Conservation (phyloP, 257 asterid species). For the Rhazya stricta region DNA sequence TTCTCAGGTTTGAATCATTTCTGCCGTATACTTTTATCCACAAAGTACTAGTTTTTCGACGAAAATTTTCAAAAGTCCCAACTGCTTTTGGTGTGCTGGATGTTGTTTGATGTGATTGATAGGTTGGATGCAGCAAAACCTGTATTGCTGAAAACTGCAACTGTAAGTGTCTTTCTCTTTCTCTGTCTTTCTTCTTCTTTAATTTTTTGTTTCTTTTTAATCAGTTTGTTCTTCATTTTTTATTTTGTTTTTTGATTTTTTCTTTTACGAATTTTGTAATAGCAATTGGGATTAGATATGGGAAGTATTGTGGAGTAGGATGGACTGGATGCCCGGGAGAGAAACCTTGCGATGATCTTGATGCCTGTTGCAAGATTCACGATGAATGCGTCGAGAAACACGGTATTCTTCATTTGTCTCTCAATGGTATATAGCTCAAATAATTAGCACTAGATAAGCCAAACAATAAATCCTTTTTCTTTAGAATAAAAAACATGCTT, state of each 20-base stretch:
- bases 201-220: too few species aligned
- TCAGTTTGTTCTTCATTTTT: not conserved
- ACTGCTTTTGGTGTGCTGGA: not conserved
- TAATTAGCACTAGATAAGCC: not conserved
- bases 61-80: not conserved
- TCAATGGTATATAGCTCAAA: not conserved
- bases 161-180: constrained; percentile 28
- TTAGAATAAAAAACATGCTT: not conserved
- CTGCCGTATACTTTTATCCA: too few species aligned
- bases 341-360: constrained; percentile 92
- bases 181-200: not conserved
- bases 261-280: constrained; percentile 7
- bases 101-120: constrained; percentile 16
- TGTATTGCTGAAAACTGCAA: constrained; percentile 74
- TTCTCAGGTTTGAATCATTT: constrained; percentile 39
- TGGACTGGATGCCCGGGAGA: constrained; percentile 93
- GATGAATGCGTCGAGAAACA: constrained; percentile 72
- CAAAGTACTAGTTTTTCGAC: not conserved
- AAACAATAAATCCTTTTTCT: not conserved
- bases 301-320: constrained; percentile 93
- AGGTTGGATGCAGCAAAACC: constrained; percentile 61
- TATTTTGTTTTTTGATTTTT: not conserved
- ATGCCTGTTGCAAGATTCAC: constrained; percentile 84
- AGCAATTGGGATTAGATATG: constrained; percentile 81
- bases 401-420: constrained; percentile 36